phyloP scores from a whole-genome alignment of 768 basidiomycete genomes.

The Suillus americanus region DNA sequence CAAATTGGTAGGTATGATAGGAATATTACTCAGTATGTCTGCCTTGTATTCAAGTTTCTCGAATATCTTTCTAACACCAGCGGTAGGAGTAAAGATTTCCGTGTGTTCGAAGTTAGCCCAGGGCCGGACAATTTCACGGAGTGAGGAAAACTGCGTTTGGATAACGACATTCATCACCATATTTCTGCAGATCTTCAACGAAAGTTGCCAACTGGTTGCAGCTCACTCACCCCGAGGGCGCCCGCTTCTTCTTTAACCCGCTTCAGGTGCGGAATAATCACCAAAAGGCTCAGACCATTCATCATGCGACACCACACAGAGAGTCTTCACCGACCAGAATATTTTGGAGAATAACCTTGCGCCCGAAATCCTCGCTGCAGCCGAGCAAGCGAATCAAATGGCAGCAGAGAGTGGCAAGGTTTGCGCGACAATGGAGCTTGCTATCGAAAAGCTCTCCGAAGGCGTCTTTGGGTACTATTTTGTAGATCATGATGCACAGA shows the following conservation, averaged over 20 bases:
- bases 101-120: background rate
- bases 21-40: background rate
- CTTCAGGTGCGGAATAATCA: conserved; percentile 34
- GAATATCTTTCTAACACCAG: background rate
- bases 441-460: background rate
- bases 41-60: background rate
- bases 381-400: background rate
- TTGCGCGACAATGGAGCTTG: background rate
- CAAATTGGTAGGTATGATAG: background rate
- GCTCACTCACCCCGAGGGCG: conserved; percentile 52
- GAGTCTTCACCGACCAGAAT: conserved; percentile 38
- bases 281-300: background rate
- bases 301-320: conserved; percentile 25
- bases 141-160: background rate
- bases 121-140: background rate
- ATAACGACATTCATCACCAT: background rate
- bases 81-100: background rate
- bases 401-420: background rate
- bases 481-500: conserved; percentile 40
- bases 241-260: conserved; percentile 48
- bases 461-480: conserved; percentile 40
- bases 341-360: background rate
- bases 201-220: background rate
- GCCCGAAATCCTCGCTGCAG: background rate
- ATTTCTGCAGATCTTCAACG: conserved; percentile 1